Evolutionary conservation across 768 basidiomycete genomes (phyloP), one percentile per base, ranked within the genome.

Genomic region (Leccinum barrowsii): DNA sequence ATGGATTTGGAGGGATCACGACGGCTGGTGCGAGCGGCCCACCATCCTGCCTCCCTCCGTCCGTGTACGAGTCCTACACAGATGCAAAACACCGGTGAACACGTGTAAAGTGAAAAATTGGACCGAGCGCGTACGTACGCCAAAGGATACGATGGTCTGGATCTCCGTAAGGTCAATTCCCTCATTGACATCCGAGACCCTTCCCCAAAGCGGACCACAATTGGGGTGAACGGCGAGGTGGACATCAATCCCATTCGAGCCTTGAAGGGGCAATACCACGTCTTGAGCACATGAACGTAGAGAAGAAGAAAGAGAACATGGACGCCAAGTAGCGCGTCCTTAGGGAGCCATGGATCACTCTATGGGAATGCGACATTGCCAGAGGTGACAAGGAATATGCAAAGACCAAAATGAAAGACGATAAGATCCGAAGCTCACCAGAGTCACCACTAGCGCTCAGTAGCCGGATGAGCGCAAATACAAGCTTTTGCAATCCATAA

Each of bases 111-210:
- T 13, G 26, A 50, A 17, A 11, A 32, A 5, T 47, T 10, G 17
- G 50, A 37, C 22, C 15, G 6, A 32, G 19, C 0, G 52, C 2
- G 5, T 11, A 70, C 74, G 48, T 63, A 81, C 82, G 21, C 81
- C 80, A 57, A 84, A 83, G 1, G 81, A 74, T 1, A 84, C 82
- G 40, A 84, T 77, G 5, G 78, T 84, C 59, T 76, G 77, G 58
- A 77, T 71, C 1, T 50, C 58, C 0, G 59, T 26, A 15, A 79
- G 69, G 48, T 67, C 32, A 12, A 85, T 62, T 0, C 83, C 83
- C 0, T 78, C 80, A 47, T 82, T 84, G 15, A 81, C 73, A 58
- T 83, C 78, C 2, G 79, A 71, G 4, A 74, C 69, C 4, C 63
- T 73, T 2, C 79, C 80, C 52, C 59, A 62, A 1, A 82, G 64